phyloP scores from a whole-genome alignment of 2,329 filamentous ascomycete species.

The Onygenales sp. region DNA sequence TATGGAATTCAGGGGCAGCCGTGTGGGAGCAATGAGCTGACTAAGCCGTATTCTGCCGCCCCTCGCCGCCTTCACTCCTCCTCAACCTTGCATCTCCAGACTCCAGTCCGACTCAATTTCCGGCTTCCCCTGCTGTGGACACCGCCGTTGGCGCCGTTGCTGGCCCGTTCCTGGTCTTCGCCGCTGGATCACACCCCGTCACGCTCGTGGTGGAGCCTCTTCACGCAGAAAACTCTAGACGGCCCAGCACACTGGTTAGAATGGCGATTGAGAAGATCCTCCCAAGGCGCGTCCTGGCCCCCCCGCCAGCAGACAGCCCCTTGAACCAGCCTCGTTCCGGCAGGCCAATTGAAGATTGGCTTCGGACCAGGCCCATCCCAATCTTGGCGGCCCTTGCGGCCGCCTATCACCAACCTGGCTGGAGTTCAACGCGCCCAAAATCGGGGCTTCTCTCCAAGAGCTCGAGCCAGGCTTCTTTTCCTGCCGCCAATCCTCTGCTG shows the following conservation, averaged over 20 bases:
- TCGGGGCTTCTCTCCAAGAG: neutral
- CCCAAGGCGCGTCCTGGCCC: neutral
- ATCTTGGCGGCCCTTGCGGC: too few relatives aligned
- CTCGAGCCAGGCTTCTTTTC: neutral
- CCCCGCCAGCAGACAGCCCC: neutral
- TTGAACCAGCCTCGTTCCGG: neutral
- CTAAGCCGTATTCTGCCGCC: too few relatives aligned
- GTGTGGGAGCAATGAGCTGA: too few relatives aligned
- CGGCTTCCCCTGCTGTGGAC: neutral
- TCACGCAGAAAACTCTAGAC: neutral
- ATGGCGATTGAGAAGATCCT: too few relatives aligned
- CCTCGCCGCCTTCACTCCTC: too few relatives aligned
- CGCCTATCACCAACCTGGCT: too few relatives aligned
- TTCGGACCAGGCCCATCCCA: too few relatives aligned
- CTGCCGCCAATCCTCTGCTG: neutral
- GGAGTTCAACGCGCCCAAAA: too few relatives aligned
- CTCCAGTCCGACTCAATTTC: neutral
- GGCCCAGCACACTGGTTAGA: neutral
- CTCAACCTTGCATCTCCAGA: neutral
- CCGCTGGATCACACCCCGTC: neutral
- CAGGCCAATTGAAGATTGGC: too few relatives aligned
- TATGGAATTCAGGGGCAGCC: too few relatives aligned
- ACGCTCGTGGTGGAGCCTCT: neutral
- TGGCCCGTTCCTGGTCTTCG: neutral
- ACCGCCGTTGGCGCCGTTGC: constrained; percentile 1